Base-by-base conservation (phyloP, 2,329 filamentous ascomycete species). In the Xylariales sp. region DNA sequence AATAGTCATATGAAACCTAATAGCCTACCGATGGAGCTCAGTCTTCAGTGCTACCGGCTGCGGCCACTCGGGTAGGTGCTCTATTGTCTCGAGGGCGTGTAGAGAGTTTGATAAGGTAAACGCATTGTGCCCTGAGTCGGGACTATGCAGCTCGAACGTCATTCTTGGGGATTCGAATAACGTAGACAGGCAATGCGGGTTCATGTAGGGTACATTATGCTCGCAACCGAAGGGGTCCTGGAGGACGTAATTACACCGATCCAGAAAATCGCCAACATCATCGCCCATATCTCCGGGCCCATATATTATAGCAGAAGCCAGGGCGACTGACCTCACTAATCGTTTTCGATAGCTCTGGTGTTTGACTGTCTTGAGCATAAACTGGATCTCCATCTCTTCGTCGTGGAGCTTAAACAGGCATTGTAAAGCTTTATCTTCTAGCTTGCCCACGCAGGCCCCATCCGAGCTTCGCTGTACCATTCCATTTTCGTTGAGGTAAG, bases 131-230 rank as follows among this genome's bases (percentile, higher is more conserved):
- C 23, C 28, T 55, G 23, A 36, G 28, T 63, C 28, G 10, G 41
- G 41, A 50, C 16, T 56, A 16, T 49, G 50, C 14, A 63, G 52
- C 32, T 63, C 60, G 18, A 56, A 56, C 16, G 60, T 63, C 60
- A 63, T 63, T 43, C 43, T 56, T 56, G 60, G 60, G 5, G 43
- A 10, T 56, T 63, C 60, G 41, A 63, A 63, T 45, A 63, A 49
- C 49, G 60, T 56, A 56, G 60, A 63, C 12, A 63, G 45, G 9
- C 60, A 63, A 63, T 63, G 60, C 8, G 60, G 60, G 16, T 63
- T 63, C 28, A 39, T 56, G 43, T 63, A 63, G 18, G 60, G 60
- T 12, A 63, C 60, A 16, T 63, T 63, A 39, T 14, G 41, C 6
- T 63, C 28, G 30, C 60, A 63, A 23, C 43, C 30, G n/a, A 63